A percentile compares a stretch with the other conserved stretches of the same genome.
Conservation (phyloP, 75 land plant species). For the Gnetum montanum region DNA sequence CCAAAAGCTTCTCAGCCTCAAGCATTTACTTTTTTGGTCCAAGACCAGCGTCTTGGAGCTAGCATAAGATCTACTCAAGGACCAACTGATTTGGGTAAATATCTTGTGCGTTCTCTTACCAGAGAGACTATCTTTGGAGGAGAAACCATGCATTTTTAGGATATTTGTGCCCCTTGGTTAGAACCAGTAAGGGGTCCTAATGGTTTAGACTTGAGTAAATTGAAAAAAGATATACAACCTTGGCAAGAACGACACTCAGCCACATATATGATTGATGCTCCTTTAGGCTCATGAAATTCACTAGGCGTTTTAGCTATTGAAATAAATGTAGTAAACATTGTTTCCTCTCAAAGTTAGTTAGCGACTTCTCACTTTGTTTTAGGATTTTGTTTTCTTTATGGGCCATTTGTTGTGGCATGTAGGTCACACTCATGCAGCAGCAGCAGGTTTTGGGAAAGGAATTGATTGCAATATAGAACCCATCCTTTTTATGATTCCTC, state of each 20-base stretch:
- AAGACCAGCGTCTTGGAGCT: neutral
- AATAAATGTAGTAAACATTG: neutral
- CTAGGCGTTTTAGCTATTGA: neutral
- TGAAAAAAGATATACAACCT: conserved; percentile 9
- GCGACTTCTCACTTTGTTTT: conserved; percentile 3
- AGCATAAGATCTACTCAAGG: neutral
- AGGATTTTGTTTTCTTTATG: neutral
- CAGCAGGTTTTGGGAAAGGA: conserved; percentile 1
- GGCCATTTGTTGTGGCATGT: conserved; percentile 1
- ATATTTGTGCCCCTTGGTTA: conserved; percentile 10
- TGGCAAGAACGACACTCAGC: neutral
- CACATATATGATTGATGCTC: conserved; percentile 9
- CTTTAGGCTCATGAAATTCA: conserved; percentile 6
- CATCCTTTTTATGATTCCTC: too few relatives aligned
- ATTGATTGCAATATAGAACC: neutral
- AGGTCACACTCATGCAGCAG: neutral
- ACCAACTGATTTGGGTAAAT: conserved; percentile 4
- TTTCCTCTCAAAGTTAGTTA: neutral
- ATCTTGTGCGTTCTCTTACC: neutral
- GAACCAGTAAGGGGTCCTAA: conserved; percentile 4
- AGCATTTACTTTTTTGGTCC: neutral
- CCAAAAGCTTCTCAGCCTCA: neutral
- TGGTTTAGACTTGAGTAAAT: conserved; percentile 3
- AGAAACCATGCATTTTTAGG: conserved; percentile 2
- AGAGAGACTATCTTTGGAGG: neutral